Conservation (phyloP, 371 early-diverging fungal genomes). For the Mucor velutinosus region DNA sequence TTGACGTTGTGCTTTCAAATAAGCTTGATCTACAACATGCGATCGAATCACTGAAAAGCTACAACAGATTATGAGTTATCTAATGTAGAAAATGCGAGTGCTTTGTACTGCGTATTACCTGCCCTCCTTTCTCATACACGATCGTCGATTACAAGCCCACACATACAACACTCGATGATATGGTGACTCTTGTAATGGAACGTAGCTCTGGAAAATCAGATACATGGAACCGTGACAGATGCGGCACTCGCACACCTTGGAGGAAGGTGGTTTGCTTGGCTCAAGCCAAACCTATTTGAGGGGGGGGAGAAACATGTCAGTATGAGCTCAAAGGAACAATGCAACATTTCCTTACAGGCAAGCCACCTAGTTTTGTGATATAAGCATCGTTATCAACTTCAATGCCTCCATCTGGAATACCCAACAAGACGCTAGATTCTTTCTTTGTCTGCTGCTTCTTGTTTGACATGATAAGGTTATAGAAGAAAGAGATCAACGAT, state of each 20-base stretch:
- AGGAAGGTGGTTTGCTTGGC: conserved; percentile 23
- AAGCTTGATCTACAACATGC: conserved; percentile 66
- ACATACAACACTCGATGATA: conserved; percentile 79
- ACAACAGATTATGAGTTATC: background rate
- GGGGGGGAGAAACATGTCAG: background rate
- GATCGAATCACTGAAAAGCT: conserved; percentile 70
- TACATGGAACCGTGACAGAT: conserved; percentile 62
- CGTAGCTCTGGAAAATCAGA: conserved; percentile 74
- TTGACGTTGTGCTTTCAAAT: conserved; percentile 55
- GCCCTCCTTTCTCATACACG: conserved; percentile 71
- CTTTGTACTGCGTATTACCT: conserved; percentile 43
- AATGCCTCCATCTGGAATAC: conserved; percentile 68
- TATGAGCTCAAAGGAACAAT: no score
- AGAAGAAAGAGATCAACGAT: background rate
- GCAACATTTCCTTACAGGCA: conserved; percentile 53
- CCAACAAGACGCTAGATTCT: conserved; percentile 49
- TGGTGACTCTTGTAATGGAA: conserved; percentile 71
- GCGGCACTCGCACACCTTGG: conserved; percentile 25
- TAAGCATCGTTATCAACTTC: conserved; percentile 64
- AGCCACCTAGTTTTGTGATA: conserved; percentile 72
- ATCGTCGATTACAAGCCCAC: conserved; percentile 75
- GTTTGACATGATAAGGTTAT: background rate
- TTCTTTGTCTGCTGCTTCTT: conserved; percentile 26
- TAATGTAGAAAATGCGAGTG: background rate
- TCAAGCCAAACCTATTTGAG: conserved; percentile 42